phyloP scores from a whole-genome alignment of 1,139 yeast species.

The Magnusiomyces magnusii region DNA sequence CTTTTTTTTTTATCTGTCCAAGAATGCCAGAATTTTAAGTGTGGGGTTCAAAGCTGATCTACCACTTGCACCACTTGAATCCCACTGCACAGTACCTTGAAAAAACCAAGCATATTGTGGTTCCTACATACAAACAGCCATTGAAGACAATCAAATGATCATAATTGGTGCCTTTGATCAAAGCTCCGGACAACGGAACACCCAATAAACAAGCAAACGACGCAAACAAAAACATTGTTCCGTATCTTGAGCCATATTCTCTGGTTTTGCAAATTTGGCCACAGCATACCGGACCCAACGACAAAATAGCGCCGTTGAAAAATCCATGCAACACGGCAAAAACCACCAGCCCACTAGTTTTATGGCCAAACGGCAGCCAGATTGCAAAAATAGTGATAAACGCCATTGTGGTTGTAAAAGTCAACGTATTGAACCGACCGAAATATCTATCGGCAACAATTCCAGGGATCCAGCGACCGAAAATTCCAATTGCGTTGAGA shows the following conservation, averaged over 20 bases:
- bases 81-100: conserved; percentile 38
- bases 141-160: conserved; percentile 36
- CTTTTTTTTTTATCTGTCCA: no score
- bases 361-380: conserved; percentile 49
- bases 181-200: conserved; percentile 46
- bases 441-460: conserved; percentile 43
- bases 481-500: conserved; percentile 50
- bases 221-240: conserved; percentile 41
- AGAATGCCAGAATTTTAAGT: no score
- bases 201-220: conserved; percentile 43
- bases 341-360: conserved; percentile 34
- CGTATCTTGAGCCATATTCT: conserved; percentile 45
- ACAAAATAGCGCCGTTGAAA: conserved; percentile 43
- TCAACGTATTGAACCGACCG: conserved; percentile 53
- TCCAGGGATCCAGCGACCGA: conserved; percentile 54
- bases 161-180: conserved; percentile 37
- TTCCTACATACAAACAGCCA: conserved; percentile 33
- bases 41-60: no score
- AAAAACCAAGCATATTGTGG: conserved; percentile 28
- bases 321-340: conserved; percentile 48
- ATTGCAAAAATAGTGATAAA: conserved; percentile 37
- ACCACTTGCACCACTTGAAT: conserved; percentile 18
- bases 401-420: conserved; percentile 38
- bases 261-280: conserved; percentile 44
- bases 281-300: conserved; percentile 45